A percentile compares a stretch with the other conserved stretches of the same genome.
phyloP scores from a whole-genome alignment of 352 stramenopile genomes.

The Thalassiosira exigua region DNA sequence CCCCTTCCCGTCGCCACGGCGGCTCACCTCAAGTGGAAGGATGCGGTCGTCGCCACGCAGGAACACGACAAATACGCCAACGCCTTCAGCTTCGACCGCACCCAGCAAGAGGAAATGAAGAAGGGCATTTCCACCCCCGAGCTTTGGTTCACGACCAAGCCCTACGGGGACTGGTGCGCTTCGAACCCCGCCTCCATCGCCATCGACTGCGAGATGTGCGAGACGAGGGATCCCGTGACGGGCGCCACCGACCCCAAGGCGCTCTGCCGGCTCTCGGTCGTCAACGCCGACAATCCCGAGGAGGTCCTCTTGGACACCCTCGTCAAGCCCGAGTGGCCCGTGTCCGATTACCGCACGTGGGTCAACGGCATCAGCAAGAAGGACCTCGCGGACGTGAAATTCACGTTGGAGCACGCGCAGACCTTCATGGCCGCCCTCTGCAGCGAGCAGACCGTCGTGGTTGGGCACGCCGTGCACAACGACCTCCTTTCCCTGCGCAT shows the following conservation, averaged over 20 bases:
- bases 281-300: constrained; percentile 80
- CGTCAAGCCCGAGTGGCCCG: constrained; percentile 82
- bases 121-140: constrained; percentile 18
- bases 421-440: constrained; percentile 85
- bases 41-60: constrained; percentile 62
- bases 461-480: constrained; percentile 86
- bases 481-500: constrained; percentile 85
- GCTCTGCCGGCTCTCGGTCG: constrained; percentile 82
- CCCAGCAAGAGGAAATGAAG: constrained; percentile 39
- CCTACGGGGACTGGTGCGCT: constrained; percentile 73
- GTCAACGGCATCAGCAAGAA: constrained; percentile 85
- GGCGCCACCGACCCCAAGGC: constrained; percentile 68
- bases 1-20: constrained; percentile 61
- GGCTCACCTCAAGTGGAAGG: constrained; percentile 67
- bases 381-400: constrained; percentile 77
- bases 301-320: constrained; percentile 86
- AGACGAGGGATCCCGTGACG: constrained; percentile 81
- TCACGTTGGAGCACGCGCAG: constrained; percentile 85
- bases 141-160: constrained; percentile 76
- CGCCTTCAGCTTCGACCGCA: constrained; percentile 66
- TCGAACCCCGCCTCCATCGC: constrained; percentile 83
- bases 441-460: constrained; percentile 85
- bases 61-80: constrained; percentile 59
- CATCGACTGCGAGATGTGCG: constrained; percentile 89
- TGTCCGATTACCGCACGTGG: constrained; percentile 79